Percentiles rank a stretch among this genome's conserved stretches.
phyloP scores from a whole-genome alignment of 2,329 filamentous ascomycete species.

The Amauroascus niger region DNA sequence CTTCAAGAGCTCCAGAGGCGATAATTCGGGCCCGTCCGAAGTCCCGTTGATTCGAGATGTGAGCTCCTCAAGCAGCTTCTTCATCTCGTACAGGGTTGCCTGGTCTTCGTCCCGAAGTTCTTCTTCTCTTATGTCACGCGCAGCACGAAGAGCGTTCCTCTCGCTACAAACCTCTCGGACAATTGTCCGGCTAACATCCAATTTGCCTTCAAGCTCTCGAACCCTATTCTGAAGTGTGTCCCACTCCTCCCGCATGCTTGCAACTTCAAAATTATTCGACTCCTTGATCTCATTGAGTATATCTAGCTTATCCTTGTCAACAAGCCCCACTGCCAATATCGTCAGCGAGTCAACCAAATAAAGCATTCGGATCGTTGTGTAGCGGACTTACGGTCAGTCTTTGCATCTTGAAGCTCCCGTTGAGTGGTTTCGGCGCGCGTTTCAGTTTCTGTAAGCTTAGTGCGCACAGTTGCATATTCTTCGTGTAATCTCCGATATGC shows the following conservation, averaged over 20 bases:
- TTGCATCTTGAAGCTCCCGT: constrained; percentile 30
- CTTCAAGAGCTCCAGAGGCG: constrained; percentile 32
- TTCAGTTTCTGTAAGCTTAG: constrained; percentile 33
- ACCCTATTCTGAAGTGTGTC: constrained; percentile 27
- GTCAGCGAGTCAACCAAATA: constrained; percentile 18
- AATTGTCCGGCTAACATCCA: constrained; percentile 31
- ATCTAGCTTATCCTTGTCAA: constrained; percentile 32
- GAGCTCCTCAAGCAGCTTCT: constrained; percentile 33
- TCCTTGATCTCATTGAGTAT: constrained; percentile 32
- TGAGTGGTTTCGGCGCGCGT: constrained; percentile 29
- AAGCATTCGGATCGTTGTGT: not conserved
- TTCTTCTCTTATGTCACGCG: constrained; percentile 32
- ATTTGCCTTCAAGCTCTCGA: constrained; percentile 32
- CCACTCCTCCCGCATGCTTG: constrained; percentile 29
- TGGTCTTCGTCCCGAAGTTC: constrained; percentile 35
- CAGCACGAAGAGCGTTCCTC: constrained; percentile 32
- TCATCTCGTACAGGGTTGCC: constrained; percentile 34
- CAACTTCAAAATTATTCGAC: constrained; percentile 27
- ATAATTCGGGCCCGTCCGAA: constrained; percentile 28
- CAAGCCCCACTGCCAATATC: constrained; percentile 25
- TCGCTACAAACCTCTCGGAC: constrained; percentile 33
- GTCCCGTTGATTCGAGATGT: constrained; percentile 29
- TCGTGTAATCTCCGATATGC: constrained; percentile 32
- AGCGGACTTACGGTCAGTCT: constrained; percentile 28
- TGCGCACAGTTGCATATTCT: constrained; percentile 29